Percentiles rank a stretch among this genome's conserved stretches.
These are phyloP conservation scores for Cordyceps militaris DNA, from an alignment of 2,329 filamentous ascomycete genomes.

Conservation along the genomic window DNA sequence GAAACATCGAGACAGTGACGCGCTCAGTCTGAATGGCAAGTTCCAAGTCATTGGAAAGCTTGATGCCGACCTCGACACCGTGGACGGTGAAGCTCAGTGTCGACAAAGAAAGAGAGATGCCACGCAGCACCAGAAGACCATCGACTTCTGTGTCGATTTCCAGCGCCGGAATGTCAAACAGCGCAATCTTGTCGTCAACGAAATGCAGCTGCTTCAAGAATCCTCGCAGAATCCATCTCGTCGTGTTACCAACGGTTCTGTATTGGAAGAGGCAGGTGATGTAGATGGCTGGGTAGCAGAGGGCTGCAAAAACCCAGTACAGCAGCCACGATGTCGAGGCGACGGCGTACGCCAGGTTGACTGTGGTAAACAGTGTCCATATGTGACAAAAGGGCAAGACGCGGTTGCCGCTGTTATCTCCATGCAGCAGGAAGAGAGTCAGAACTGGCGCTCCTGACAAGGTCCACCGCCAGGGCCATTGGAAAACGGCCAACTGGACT, in stretches of 20 bases:
- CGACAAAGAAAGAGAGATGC: neutral
- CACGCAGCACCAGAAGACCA: neutral
- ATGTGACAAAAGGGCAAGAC: neutral
- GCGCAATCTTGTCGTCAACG: neutral
- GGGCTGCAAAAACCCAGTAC: neutral
- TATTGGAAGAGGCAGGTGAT: neutral
- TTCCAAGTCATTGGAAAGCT: neutral
- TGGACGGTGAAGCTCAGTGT: neutral
- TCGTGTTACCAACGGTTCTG: neutral
- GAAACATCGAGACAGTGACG: neutral
- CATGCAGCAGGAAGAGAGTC: neutral
- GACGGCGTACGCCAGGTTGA: neutral
- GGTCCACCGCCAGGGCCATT: neutral
- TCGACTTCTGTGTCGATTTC: neutral
- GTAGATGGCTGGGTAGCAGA: neutral
- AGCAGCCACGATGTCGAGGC: neutral
- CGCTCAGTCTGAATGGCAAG: neutral
- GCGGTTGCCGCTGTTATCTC: neutral
- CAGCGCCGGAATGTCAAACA: neutral
- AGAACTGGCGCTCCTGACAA: neutral
- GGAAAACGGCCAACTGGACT: neutral
- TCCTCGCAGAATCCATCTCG: neutral
- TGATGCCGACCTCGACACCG: neutral
- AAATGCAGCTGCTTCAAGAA: neutral
- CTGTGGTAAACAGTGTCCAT: neutral